Evolutionary conservation across 2,329 filamentous ascomycete species (phyloP).

Genomic region (Epichloe elymi): DNA sequence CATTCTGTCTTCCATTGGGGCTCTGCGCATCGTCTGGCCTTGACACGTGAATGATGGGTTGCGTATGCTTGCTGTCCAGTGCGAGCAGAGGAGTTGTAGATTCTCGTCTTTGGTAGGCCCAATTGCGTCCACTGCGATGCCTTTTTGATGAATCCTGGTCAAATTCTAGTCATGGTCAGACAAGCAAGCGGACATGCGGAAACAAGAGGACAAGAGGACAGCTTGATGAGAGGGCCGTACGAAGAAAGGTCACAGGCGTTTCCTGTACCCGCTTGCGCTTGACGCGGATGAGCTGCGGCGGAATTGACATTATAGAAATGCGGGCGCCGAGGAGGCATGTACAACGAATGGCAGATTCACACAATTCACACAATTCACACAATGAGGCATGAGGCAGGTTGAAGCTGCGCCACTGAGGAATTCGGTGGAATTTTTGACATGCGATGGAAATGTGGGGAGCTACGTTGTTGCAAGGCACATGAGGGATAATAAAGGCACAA

Average conservation of each 20-base stretch:
- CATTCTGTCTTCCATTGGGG: slow-evolving; percentile 7
- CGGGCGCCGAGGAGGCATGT: background rate
- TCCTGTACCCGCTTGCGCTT: slow-evolving; percentile 47
- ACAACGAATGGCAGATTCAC: background rate
- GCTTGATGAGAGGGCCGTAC: slow-evolving; percentile 22
- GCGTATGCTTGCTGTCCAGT: background rate
- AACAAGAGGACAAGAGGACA: slow-evolving; percentile 7
- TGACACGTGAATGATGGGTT: slow-evolving; percentile 37
- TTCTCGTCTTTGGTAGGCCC: slow-evolving; percentile 42
- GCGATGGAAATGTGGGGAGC: background rate
- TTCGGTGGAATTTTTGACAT: background rate
- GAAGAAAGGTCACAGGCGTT: slow-evolving; percentile 40
- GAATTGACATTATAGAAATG: slow-evolving; percentile 35
- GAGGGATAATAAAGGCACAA: too few species aligned
- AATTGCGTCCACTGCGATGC: slow-evolving; percentile 35
- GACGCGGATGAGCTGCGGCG: slow-evolving; percentile 45
- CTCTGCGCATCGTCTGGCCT: slow-evolving; percentile 20
- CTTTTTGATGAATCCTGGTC: slow-evolving; percentile 39
- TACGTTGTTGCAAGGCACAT: background rate
- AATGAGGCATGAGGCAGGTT: background rate
- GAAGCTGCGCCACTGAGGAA: too few species aligned
- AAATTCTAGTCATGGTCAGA: slow-evolving; percentile 26
- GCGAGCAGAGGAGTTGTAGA: slow-evolving; percentile 14
- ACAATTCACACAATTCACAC: background rate
- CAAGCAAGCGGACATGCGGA: background rate